Evolutionary conservation across 306 rosid genomes (phyloP).

Genomic region (Canavalia ensiformis): DNA sequence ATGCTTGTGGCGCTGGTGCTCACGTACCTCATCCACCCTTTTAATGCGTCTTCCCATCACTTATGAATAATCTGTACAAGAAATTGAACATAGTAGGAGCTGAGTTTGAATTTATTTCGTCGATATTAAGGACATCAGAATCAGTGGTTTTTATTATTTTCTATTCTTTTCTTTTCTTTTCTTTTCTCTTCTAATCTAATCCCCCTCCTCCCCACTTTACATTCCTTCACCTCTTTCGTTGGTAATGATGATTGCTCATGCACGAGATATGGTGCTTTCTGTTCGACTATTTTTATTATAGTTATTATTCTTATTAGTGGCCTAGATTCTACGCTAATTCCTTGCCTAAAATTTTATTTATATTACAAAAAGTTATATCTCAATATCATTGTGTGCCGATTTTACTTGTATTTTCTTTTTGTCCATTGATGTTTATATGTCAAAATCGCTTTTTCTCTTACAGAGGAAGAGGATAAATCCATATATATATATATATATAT

Average conservation of each 20-base stretch:
- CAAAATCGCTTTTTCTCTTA: too few relatives aligned
- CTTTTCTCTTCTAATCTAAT: not conserved
- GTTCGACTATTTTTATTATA: not conserved
- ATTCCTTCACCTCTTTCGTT: not conserved
- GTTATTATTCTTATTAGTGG: not conserved
- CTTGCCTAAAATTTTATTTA: too few relatives aligned
- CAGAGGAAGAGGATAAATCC: too few relatives aligned
- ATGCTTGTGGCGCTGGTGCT: constrained; percentile 85
- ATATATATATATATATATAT: too few relatives aligned
- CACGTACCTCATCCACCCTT: constrained; percentile 85
- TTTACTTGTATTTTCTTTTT: too few relatives aligned
- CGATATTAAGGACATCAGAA: not conserved
- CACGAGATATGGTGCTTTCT: not conserved
- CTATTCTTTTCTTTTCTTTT: too few relatives aligned
- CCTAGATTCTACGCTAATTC: not conserved
- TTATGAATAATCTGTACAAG: constrained; percentile 44
- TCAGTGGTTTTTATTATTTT: not conserved
- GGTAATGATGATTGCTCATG: not conserved
- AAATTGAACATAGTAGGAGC: constrained; percentile 26
- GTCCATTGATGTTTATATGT: too few relatives aligned
- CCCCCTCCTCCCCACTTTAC: not conserved
- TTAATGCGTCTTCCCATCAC: constrained; percentile 62
- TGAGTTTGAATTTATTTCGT: not conserved
- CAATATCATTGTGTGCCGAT: too few relatives aligned
- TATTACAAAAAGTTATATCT: too few relatives aligned